Base-by-base conservation (phyloP, 768 basidiomycete species). In the Tricholoma saponaceum region DNA sequence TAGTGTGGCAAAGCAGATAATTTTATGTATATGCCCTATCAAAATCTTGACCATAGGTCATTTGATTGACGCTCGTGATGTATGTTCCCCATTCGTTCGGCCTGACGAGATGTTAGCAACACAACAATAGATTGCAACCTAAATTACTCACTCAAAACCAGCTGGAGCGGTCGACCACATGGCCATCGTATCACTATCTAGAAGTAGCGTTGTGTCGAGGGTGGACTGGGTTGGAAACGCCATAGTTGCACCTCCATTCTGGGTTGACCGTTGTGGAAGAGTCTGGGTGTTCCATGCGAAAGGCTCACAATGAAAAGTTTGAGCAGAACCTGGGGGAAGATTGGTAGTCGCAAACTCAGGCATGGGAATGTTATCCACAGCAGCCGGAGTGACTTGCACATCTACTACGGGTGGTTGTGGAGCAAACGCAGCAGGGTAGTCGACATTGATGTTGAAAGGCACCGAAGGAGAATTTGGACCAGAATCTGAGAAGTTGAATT, bases 91-190 rank as follows among this genome's bases (percentile, higher is more conserved):
- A 80, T 52, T 77, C 77, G 47, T 76, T 71, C 56, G 74, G 39
- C 62, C 79, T 79, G 50, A 18, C 14, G n/a, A 28, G 22, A 16
- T 9, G 30, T 57, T 32, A 18, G 25, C 37, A 39, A 9, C 28
- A 12, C n/a, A 39, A 1, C 18, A 12, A 20, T 52, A 43, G 54
- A 5, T 43, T 18, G 30, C n/a, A 55, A 47, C 6, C 16, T 44
- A 56, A 30, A 51, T 37, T 4, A 72, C 84, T 62, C 63, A 87
- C 86, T 83, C 83, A 55, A 84, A 85, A 18, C 79, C 78, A 12
- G 77, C 76, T 13, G 84, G 84, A 22, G 84, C 82, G 52, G 72
- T 76, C 10, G 83, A 82, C 86, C 85, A 88, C 80, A 86, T 83
- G 13, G 76, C 74, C 62, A 85, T 76, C 46, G 79, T 79, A 55